Conservation (phyloP, 2,329 filamentous ascomycete species). For the Penicillium palitans region DNA sequence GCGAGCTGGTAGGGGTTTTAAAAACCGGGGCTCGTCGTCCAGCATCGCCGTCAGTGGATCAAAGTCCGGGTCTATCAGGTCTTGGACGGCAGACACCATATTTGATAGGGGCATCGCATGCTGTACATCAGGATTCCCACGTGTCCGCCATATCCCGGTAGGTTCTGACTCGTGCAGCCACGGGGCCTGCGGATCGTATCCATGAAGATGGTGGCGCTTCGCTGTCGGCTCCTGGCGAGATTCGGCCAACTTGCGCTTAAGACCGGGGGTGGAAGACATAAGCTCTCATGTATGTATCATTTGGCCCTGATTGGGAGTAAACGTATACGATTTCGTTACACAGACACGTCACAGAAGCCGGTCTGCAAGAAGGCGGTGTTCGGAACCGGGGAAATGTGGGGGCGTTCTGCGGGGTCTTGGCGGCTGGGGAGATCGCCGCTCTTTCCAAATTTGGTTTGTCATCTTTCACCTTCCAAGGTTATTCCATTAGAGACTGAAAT, state of each 20-base stretch:
- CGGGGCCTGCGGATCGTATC: slow-evolving; percentile 33
- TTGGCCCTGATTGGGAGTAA: background rate
- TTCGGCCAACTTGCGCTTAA: slow-evolving; percentile 34
- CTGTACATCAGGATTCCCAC: slow-evolving; percentile 33
- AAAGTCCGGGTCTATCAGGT: slow-evolving; percentile 42
- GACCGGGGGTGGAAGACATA: slow-evolving; percentile 21
- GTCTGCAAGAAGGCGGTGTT: slow-evolving; percentile 27
- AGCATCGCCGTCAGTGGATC: slow-evolving; percentile 40
- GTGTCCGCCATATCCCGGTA: slow-evolving; percentile 29
- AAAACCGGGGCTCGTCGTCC: slow-evolving; percentile 57
- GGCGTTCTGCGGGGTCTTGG: slow-evolving; percentile 17
- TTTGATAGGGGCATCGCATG: slow-evolving; percentile 37
- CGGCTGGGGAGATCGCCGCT: slow-evolving; percentile 3
- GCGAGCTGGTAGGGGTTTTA: slow-evolving; percentile 72
- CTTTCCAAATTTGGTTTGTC: background rate
- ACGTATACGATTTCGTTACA: background rate
- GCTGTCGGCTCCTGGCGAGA: slow-evolving; percentile 17
- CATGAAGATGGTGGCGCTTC: slow-evolving; percentile 29
- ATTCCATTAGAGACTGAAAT: background rate
- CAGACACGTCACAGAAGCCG: background rate
- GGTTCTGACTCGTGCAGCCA: slow-evolving; percentile 34
- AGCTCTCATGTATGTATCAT: slow-evolving; percentile 14
- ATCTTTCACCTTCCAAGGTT: background rate
- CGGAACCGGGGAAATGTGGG: slow-evolving; percentile 26
- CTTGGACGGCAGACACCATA: slow-evolving; percentile 41